phyloP scores from a whole-genome alignment of 805 yeast species.

The Hanseniaspora meyeri region DNA sequence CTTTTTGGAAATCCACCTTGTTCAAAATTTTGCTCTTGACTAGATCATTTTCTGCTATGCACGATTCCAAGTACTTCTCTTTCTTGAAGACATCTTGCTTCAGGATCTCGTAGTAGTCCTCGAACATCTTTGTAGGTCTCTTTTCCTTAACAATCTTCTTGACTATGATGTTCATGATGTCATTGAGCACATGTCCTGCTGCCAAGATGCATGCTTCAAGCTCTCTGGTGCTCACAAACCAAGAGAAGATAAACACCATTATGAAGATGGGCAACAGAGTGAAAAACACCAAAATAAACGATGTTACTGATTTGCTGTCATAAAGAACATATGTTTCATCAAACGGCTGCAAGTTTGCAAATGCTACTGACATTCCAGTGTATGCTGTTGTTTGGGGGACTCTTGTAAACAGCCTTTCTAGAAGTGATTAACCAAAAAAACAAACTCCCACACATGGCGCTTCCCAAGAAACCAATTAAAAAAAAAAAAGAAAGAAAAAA shows the following conservation, averaged over 20 bases:
- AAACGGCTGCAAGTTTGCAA: slow-evolving; percentile 40
- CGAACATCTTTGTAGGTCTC: slow-evolving; percentile 44
- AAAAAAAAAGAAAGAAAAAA: too few species aligned
- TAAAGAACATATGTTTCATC: slow-evolving; percentile 80
- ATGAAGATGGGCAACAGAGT: slow-evolving; percentile 73
- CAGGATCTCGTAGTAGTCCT: slow-evolving; percentile 16
- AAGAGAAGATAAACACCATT: slow-evolving; percentile 65
- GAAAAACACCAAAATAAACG: slow-evolving; percentile 53
- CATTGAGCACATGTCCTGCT: slow-evolving; percentile 74
- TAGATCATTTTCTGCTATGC: neutral
- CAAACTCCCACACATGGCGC: too few species aligned
- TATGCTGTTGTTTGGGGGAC: neutral
- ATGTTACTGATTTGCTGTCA: slow-evolving; percentile 49
- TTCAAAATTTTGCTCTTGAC: neutral
- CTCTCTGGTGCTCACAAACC: slow-evolving; percentile 75
- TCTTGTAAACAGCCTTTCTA: too few species aligned
- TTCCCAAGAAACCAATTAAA: too few species aligned
- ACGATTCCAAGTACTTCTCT: neutral
- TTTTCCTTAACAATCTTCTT: slow-evolving; percentile 57
- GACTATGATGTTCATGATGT: slow-evolving; percentile 53
- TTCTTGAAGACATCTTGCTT: neutral
- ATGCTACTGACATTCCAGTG: neutral
- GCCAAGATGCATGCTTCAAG: slow-evolving; percentile 74
- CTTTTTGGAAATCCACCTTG: slow-evolving; percentile 24
- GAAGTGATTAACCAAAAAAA: too few species aligned